These are phyloP conservation scores for Phoenix dactylifera DNA, from an alignment of 176 grass and related monocot species.

Conservation along the genomic window DNA sequence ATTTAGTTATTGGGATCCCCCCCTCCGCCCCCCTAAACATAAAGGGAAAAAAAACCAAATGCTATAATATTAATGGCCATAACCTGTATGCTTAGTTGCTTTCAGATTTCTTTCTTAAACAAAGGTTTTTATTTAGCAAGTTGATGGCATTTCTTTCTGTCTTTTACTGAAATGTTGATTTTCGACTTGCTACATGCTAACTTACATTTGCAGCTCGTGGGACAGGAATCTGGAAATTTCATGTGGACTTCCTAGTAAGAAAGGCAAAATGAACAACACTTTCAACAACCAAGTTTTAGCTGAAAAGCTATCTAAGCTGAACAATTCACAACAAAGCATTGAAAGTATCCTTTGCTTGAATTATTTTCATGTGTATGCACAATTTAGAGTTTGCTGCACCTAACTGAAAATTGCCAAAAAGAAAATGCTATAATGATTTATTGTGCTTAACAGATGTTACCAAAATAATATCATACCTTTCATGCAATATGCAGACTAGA, in stretches of 20 bases:
- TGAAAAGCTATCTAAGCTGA: conserved; percentile 83
- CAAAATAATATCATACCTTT: too few species aligned
- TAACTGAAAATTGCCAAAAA: neutral
- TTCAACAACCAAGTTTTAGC: conserved; percentile 77
- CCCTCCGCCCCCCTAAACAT: too few species aligned
- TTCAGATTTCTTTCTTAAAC: too few species aligned
- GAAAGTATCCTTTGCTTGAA: conserved; percentile 73
- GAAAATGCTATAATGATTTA: neutral
- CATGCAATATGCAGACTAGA: too few species aligned
- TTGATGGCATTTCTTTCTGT: neutral
- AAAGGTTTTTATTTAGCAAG: neutral
- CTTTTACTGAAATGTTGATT: neutral
- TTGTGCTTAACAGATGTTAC: too few species aligned
- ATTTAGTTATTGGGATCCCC: too few species aligned
- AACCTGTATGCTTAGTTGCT: too few species aligned
- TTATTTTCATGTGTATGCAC: conserved; percentile 5
- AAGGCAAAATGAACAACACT: conserved; percentile 30
- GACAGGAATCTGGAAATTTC: conserved; percentile 13
- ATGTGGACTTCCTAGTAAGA: conserved; percentile 12
- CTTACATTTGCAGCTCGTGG: conserved; percentile 7
- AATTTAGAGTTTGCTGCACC: neutral
- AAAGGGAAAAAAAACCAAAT: too few species aligned
- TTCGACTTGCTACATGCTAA: neutral
- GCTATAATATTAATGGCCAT: too few species aligned
- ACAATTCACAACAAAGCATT: conserved; percentile 83